phyloP scores from a whole-genome alignment of 75 land plant genomes.

The Sequoiadendron giganteum region DNA sequence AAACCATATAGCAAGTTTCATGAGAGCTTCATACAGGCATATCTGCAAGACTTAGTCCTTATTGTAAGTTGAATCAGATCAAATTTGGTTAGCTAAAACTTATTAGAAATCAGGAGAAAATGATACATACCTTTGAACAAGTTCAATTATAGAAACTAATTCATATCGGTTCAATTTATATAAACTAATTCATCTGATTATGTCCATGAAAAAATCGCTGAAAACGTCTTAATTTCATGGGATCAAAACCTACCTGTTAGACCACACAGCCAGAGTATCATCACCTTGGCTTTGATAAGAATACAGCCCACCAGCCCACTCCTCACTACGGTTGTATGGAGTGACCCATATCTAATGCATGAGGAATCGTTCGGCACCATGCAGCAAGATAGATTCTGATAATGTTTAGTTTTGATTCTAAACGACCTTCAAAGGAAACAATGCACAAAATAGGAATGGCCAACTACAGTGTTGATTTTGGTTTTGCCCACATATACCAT shows the following conservation, averaged over 20 bases:
- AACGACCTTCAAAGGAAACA: not conserved
- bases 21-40: not conserved
- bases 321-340: conserved; percentile 46
- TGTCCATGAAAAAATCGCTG: not conserved
- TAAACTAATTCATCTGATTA: not conserved
- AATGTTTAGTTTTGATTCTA: not conserved
- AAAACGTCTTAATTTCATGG: not conserved
- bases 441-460: not conserved
- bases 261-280: conserved; percentile 60
- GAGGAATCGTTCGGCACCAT: not conserved
- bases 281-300: conserved; percentile 68
- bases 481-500: not conserved
- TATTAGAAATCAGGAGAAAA: not conserved
- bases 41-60: not conserved
- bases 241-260: conserved; percentile 1
- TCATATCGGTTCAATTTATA: not conserved
- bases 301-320: conserved; percentile 68
- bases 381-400: not conserved
- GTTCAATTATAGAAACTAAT: not conserved
- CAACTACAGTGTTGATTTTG: not conserved
- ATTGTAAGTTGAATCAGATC: not conserved
- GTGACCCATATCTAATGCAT: conserved; percentile 57
- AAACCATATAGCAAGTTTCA: not conserved
- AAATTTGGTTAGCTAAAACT: not conserved
- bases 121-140: not conserved